Conservation (phyloP, 2,329 filamentous ascomycete species). For the Dendrostoma leiphaemia region DNA sequence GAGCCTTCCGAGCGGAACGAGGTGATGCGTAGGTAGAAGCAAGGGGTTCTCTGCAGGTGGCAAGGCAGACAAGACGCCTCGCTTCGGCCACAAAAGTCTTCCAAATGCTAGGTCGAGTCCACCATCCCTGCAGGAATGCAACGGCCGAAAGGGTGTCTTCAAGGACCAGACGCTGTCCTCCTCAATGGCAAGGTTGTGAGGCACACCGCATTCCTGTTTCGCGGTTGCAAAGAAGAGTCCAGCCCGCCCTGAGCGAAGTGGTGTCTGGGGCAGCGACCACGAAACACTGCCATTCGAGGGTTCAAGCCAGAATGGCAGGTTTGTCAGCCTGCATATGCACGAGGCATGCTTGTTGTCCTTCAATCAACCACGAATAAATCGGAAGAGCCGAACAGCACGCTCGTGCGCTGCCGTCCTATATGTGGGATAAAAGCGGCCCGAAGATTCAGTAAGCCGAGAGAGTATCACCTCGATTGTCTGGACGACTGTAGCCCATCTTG, state of each 20-base stretch:
- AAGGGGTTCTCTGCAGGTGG: background rate
- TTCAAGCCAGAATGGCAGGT: background rate
- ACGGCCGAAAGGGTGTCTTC: background rate
- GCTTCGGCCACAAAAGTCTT: background rate
- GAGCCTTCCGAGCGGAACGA: background rate
- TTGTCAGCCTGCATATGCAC: constrained; percentile 3
- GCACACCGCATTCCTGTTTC: background rate
- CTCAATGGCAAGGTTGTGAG: background rate
- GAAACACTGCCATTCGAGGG: background rate
- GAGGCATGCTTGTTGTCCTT: constrained; percentile 1
- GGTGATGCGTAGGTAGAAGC: background rate
- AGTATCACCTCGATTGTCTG: background rate
- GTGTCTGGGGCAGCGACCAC: background rate
- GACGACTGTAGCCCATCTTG: background rate
- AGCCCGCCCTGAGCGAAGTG: background rate
- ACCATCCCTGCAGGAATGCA: background rate
- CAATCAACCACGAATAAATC: background rate
- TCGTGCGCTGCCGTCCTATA: background rate
- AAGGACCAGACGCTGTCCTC: background rate
- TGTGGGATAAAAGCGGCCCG: constrained; percentile 1
- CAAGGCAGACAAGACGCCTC: background rate
- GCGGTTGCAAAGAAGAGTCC: background rate
- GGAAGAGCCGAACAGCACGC: background rate
- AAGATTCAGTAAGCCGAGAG: background rate
- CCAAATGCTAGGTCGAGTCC: background rate